Evolutionary conservation across 225 moss, liverwort and hornwort species (phyloP).

Genomic region (Thuidium tamariscinum): DNA sequence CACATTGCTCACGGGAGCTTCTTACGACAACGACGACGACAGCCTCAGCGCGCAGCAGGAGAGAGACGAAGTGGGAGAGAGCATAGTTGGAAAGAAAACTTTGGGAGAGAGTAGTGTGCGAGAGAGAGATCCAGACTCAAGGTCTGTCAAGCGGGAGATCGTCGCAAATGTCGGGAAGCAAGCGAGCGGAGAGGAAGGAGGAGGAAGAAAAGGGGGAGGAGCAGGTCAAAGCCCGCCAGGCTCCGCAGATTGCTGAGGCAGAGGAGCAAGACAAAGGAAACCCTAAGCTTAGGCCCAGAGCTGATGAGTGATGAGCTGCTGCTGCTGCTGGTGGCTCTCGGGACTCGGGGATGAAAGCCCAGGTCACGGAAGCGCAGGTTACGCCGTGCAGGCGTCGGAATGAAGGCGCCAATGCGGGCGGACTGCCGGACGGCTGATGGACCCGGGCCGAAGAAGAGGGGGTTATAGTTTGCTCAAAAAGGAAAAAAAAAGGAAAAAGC

Average conservation of each 20-base stretch:
- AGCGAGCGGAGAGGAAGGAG: background rate
- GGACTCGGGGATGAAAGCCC: background rate
- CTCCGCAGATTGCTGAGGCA: constrained; percentile 5
- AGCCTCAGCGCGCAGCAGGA: background rate
- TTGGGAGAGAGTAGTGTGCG: background rate
- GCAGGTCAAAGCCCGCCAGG: constrained; percentile 8
- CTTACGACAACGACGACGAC: background rate
- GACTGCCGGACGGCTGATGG: background rate
- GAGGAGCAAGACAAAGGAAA: background rate
- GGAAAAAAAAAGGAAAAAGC: too few relatives aligned
- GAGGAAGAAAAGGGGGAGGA: background rate
- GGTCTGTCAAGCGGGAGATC: background rate
- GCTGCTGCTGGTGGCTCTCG: background rate
- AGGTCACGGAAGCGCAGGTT: background rate
- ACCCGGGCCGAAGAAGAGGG: background rate
- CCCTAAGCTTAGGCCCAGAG: background rate
- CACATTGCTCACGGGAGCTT: background rate
- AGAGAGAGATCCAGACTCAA: background rate
- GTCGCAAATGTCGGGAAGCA: background rate
- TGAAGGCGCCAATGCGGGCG: background rate
- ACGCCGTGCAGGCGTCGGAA: background rate
- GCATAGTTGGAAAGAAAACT: too few relatives aligned
- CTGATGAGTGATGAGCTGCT: background rate
- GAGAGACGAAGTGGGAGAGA: background rate
- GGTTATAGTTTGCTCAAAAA: background rate